Conservation (phyloP, 768 basidiomycete genomes). For the Agaricus blazei region DNA sequence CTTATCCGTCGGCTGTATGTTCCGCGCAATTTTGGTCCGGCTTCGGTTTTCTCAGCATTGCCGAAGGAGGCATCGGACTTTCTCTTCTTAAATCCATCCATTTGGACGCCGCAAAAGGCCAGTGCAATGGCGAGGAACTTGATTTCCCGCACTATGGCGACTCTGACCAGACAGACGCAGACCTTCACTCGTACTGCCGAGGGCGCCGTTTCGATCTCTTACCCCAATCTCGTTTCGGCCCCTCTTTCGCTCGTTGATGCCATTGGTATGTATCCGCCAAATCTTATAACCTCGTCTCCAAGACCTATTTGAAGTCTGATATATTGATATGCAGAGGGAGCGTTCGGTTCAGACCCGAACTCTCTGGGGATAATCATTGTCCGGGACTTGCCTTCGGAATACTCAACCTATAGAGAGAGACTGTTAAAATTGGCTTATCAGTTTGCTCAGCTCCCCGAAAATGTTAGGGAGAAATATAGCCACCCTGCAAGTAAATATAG, state of each 20-base stretch:
- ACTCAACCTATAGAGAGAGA: slow-evolving; percentile 56
- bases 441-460: slow-evolving; percentile 70
- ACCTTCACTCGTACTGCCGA: slow-evolving; percentile 17
- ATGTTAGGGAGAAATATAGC: slow-evolving; percentile 65
- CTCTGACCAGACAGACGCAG: slow-evolving; percentile 4
- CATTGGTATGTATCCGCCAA: slow-evolving; percentile 45
- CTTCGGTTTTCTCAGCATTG: background rate
- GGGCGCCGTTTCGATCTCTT: slow-evolving; percentile 26
- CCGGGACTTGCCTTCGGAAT: slow-evolving; percentile 72
- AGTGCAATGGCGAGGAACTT: slow-evolving; percentile 1
- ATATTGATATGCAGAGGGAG: slow-evolving; percentile 45
- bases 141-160: slow-evolving; percentile 9
- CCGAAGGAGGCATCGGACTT: background rate
- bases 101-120: background rate
- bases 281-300: background rate
- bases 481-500: slow-evolving; percentile 73
- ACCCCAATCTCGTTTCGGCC: slow-evolving; percentile 19
- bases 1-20: too few relatives aligned
- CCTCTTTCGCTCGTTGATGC: slow-evolving; percentile 28
- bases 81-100: background rate
- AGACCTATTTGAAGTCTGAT: background rate
- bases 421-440: slow-evolving; percentile 71
- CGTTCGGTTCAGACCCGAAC: slow-evolving; percentile 75
- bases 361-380: slow-evolving; percentile 81
- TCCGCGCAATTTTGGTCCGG: too few relatives aligned